Percentiles rank a stretch among this genome's conserved stretches.
Evolutionary conservation across 345 rosid genomes (phyloP).

Genomic region (Erodium maritimum): DNA sequence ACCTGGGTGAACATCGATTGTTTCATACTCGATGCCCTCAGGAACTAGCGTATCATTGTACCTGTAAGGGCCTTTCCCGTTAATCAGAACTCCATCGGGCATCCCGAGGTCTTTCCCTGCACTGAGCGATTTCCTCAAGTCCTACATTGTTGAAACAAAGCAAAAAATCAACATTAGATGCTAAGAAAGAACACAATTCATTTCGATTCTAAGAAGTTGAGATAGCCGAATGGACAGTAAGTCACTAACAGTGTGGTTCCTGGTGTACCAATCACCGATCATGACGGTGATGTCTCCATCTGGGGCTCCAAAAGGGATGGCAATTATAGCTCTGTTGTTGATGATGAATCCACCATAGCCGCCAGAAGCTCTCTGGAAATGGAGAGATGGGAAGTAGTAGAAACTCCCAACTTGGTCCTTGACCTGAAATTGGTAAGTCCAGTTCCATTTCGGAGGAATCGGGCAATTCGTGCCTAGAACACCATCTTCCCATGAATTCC

Average conservation of each 20-base stretch:
- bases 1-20: slow-evolving; percentile 88
- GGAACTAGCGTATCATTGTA: slow-evolving; percentile 83
- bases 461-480: slow-evolving; percentile 90
- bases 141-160: slow-evolving; percentile 29
- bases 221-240: slow-evolving; percentile 21
- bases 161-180: background rate
- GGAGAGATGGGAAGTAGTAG: slow-evolving; percentile 95
- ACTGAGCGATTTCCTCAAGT: slow-evolving; percentile 84
- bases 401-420: slow-evolving; percentile 97
- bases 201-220: background rate
- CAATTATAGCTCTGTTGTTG: slow-evolving; percentile 63
- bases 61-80: slow-evolving; percentile 93
- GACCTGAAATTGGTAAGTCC: slow-evolving; percentile 99
- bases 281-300: slow-evolving; percentile 63
- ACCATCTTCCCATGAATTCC: slow-evolving; percentile 99
- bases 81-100: slow-evolving; percentile 94
- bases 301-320: slow-evolving; percentile 76
- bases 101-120: slow-evolving; percentile 86
- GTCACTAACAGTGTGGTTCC: slow-evolving; percentile 80
- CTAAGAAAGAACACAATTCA: background rate
- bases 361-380: slow-evolving; percentile 91
- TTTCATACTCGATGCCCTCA: slow-evolving; percentile 61
- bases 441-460: slow-evolving; percentile 98
- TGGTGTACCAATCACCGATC: slow-evolving; percentile 93
- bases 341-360: slow-evolving; percentile 81